Evolutionary conservation across 2,329 filamentous ascomycete genomes (phyloP).

Genomic region (Phaeophleospora eucalypticola): DNA sequence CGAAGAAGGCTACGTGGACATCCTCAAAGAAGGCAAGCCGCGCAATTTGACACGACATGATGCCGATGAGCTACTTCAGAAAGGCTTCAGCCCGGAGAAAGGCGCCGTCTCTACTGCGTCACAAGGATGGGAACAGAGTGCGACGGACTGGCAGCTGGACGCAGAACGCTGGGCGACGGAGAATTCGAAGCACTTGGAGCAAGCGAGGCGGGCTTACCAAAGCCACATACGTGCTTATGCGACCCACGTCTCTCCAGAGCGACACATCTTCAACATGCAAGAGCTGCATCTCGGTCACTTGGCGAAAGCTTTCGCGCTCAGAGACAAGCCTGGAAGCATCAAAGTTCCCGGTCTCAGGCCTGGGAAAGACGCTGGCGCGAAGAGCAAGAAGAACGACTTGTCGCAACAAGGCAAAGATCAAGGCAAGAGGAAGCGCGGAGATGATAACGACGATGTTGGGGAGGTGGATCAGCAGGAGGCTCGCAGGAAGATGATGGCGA

Average conservation of each 20-base stretch:
- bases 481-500: conserved; percentile 51
- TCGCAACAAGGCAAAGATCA: conserved; percentile 27
- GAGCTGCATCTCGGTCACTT: conserved; percentile 86
- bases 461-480: conserved; percentile 43
- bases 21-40: conserved; percentile 66
- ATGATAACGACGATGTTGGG: conserved; percentile 26
- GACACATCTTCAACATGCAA: conserved; percentile 85
- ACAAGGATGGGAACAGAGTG: conserved; percentile 59
- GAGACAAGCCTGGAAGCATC: conserved; percentile 84
- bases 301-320: conserved; percentile 86
- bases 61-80: conserved; percentile 63
- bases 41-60: conserved; percentile 54
- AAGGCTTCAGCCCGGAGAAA: conserved; percentile 50
- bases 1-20: conserved; percentile 84
- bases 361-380: conserved; percentile 44
- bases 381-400: conserved; percentile 37
- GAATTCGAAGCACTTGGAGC: conserved; percentile 66
- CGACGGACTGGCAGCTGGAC: conserved; percentile 64
- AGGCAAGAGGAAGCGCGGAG: conserved; percentile 33
- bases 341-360: conserved; percentile 49
- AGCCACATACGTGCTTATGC: conserved; percentile 93
- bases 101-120: conserved; percentile 35
- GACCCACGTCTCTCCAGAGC: conserved; percentile 82
- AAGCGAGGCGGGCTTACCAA: conserved; percentile 80
- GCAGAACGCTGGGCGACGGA: conserved; percentile 63